A percentile compares a stretch with the other conserved stretches of the same genome.
phyloP scores from a whole-genome alignment of 345 rosid species.

The Salix exigua region DNA sequence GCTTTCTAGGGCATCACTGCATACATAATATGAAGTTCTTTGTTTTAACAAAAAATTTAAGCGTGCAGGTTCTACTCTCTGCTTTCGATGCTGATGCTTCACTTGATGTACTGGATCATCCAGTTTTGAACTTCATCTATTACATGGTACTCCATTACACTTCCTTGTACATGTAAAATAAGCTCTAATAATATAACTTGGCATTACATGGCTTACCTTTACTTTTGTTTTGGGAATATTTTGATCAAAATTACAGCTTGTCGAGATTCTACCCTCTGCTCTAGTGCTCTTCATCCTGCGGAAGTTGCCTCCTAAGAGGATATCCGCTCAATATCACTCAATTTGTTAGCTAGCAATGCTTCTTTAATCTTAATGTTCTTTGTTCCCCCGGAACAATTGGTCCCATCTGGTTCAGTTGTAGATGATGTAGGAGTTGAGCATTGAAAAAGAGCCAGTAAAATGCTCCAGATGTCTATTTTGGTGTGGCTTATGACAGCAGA shows the following conservation, averaged over 20 bases:
- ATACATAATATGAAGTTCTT: neutral
- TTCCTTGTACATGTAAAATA: neutral
- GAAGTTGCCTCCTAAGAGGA: slow-evolving; percentile 89
- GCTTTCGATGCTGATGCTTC: slow-evolving; percentile 74
- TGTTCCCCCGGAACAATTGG: neutral
- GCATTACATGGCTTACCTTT: neutral
- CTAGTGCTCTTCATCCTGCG: slow-evolving; percentile 86
- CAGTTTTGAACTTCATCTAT: slow-evolving; percentile 83
- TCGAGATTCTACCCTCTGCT: slow-evolving; percentile 95
- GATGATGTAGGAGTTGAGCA: slow-evolving; percentile 6
- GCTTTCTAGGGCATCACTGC: neutral
- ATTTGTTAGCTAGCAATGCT: slow-evolving; percentile 46
- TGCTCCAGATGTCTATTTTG: slow-evolving; percentile 18
- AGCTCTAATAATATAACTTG: neutral
- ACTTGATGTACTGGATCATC: slow-evolving; percentile 87
- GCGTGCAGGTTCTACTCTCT: slow-evolving; percentile 68
- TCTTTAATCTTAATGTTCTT: neutral
- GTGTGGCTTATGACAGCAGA: slow-evolving; percentile 26
- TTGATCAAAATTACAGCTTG: slow-evolving; percentile 51
- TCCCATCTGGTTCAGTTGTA: slow-evolving; percentile 16
- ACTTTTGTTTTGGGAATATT: neutral
- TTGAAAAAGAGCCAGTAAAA: slow-evolving; percentile 20
- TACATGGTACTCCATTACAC: slow-evolving; percentile 54
- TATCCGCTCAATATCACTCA: slow-evolving; percentile 89
- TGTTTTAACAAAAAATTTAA: slow-evolving; percentile 1